Percentiles rank a stretch among this genome's conserved stretches.
These are phyloP conservation scores for Aspergillus amoenus DNA, from an alignment of 2,329 filamentous ascomycete species.

Conservation along the genomic window DNA sequence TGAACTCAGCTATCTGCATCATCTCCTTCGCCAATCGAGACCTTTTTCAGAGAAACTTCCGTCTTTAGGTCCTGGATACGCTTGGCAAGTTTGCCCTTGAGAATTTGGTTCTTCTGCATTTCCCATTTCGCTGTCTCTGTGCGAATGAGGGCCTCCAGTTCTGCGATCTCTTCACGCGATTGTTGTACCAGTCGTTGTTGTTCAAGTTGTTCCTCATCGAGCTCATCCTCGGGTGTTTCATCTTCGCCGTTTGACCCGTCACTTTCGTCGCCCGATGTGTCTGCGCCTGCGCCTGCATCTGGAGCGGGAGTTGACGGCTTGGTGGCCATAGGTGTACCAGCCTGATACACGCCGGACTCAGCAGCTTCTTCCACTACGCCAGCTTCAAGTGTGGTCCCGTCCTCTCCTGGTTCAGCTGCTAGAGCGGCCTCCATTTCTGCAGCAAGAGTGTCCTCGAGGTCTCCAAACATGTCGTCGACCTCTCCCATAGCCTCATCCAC, in stretches of 20 bases:
- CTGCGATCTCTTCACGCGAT: slow-evolving; percentile 45
- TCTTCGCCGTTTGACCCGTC: slow-evolving; percentile 39
- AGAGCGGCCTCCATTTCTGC: slow-evolving; percentile 46
- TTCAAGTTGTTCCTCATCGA: slow-evolving; percentile 46
- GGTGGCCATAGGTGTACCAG: slow-evolving; percentile 32
- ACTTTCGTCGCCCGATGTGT: slow-evolving; percentile 45
- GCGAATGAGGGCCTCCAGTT: slow-evolving; percentile 41
- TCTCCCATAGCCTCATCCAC: slow-evolving; percentile 44
- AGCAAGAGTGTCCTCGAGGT: slow-evolving; percentile 43
- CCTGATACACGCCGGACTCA: slow-evolving; percentile 25
- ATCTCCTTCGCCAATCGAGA: slow-evolving; percentile 39
- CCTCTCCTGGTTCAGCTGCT: slow-evolving; percentile 32
- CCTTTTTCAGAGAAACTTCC: slow-evolving; percentile 46
- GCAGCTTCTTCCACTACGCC: slow-evolving; percentile 16
- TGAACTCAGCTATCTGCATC: slow-evolving; percentile 30
- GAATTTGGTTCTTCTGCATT: slow-evolving; percentile 39
- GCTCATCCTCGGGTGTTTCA: slow-evolving; percentile 35
- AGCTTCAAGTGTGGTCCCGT: slow-evolving; percentile 31
- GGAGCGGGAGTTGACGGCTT: slow-evolving; percentile 31
- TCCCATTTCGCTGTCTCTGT: slow-evolving; percentile 42
- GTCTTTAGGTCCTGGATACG: slow-evolving; percentile 46
- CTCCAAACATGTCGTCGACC: slow-evolving; percentile 32
- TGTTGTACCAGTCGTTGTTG: slow-evolving; percentile 43
- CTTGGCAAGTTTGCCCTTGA: slow-evolving; percentile 45
- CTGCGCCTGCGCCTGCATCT: slow-evolving; percentile 18